Percentiles rank a stretch among this genome's conserved stretches.
Conservation (phyloP, 768 basidiomycete genomes). For the Lentinula detonsa region DNA sequence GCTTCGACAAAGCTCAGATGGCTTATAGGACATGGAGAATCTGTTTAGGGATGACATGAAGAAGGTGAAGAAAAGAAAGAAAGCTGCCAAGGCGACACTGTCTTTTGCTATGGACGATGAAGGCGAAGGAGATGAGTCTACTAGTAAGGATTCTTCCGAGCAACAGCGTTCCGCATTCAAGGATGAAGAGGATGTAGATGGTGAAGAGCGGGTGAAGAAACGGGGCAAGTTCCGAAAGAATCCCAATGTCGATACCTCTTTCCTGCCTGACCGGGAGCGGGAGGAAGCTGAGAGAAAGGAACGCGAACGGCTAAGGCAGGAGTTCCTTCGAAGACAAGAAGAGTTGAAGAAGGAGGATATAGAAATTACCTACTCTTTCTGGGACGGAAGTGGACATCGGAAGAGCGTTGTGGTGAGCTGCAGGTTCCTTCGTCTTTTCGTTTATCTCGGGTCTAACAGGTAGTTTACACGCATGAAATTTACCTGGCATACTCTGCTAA, state of each 20-base stretch:
- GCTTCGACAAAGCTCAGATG: constrained; percentile 28
- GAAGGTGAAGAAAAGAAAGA: constrained; percentile 91
- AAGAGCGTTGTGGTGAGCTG: constrained; percentile 79
- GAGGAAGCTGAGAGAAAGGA: constrained; percentile 89
- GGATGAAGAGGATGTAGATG: constrained; percentile 32
- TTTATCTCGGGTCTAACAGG: not conserved
- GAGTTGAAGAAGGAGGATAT: constrained; percentile 67
- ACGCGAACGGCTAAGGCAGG: constrained; percentile 80
- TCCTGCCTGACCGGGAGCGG: constrained; percentile 95
- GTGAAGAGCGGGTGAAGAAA: constrained; percentile 48
- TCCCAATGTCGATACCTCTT: constrained; percentile 94
- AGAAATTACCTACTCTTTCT: constrained; percentile 93
- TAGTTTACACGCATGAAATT: not conserved
- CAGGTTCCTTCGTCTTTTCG: not conserved
- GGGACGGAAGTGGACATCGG: constrained; percentile 97
- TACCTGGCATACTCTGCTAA: not conserved
- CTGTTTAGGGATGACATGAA: constrained; percentile 82
- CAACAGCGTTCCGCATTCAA: constrained; percentile 25
- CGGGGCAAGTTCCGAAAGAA: constrained; percentile 87
- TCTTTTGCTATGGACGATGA: constrained; percentile 92
- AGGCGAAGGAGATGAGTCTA: constrained; percentile 39
- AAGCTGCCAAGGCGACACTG: constrained; percentile 78
- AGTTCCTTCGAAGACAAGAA: constrained; percentile 78
- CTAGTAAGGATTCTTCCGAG: constrained; percentile 13
- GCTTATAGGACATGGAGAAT: constrained; percentile 78